Evolutionary conservation across 495 filamentous ascomycete genomes (phyloP).

Genomic region (Thermochaetoides thermophila): DNA sequence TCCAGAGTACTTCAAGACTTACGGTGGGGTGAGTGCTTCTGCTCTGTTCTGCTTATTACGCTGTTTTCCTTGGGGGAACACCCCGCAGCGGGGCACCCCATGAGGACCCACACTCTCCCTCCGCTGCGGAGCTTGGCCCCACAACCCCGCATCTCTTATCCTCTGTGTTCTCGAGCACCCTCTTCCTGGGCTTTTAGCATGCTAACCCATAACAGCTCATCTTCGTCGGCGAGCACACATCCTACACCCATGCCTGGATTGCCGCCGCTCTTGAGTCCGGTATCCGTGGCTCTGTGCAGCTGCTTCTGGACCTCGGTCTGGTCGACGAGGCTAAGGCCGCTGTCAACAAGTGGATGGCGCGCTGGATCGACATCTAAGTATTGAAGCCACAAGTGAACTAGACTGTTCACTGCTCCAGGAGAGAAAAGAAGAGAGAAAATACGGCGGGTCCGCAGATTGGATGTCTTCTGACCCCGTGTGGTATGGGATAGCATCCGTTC

Average conservation of each 20-base stretch:
- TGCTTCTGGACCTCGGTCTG: slow-evolving; percentile 50
- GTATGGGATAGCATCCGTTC: neutral
- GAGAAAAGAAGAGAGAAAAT: neutral
- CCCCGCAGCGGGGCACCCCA: no score
- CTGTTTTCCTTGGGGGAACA: no score
- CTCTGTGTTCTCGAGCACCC: neutral
- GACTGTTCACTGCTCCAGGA: no score
- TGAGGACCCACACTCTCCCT: no score
- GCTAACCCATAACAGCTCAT: slow-evolving; percentile 30
- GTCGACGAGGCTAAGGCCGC: slow-evolving; percentile 55
- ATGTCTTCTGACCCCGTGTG: neutral
- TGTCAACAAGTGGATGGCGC: slow-evolving; percentile 52
- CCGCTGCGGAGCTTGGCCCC: no score
- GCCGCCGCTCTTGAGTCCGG: slow-evolving; percentile 52
- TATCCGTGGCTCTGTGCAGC: slow-evolving; percentile 47
- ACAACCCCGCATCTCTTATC: neutral
- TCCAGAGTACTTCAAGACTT: slow-evolving; percentile 54
- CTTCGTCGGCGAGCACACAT: slow-evolving; percentile 57
- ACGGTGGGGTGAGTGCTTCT: slow-evolving; percentile 31
- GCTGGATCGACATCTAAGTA: slow-evolving; percentile 37
- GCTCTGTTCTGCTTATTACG: no score
- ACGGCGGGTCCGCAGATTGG: neutral
- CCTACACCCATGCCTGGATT: slow-evolving; percentile 65
- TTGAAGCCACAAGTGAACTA: no score
- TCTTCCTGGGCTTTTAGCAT: neutral